phyloP scores from a whole-genome alignment of 176 grass and related monocot genomes.

The Cenchrus fungigraminus region DNA sequence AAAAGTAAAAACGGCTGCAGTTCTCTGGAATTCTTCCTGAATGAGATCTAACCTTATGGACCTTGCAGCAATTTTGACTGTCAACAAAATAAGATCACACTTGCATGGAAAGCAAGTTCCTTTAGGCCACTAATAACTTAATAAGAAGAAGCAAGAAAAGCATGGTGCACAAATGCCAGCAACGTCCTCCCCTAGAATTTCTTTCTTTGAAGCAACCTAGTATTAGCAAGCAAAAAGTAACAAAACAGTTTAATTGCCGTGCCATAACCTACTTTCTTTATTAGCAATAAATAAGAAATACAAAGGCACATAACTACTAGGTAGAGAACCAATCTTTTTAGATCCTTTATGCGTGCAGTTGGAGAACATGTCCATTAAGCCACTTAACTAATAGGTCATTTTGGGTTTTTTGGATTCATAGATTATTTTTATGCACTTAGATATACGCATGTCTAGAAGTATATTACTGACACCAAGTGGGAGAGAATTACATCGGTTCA shows the following conservation, averaged over 20 bases:
- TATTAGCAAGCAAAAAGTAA: not conserved
- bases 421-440: too few species aligned
- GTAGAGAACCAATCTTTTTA: not conserved
- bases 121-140: not conserved
- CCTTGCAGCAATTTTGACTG: not conserved
- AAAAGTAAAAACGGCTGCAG: not conserved
- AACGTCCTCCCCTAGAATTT: not conserved
- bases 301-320: not conserved
- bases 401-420: too few species aligned
- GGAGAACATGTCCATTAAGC: too few species aligned
- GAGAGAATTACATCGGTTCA: conserved; percentile 8
- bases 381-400: too few species aligned
- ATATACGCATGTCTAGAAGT: too few species aligned
- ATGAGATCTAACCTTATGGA: not conserved
- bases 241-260: not conserved
- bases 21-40: not conserved
- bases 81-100: not conserved
- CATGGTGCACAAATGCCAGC: not conserved
- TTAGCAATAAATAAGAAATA: not conserved
- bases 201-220: not conserved
- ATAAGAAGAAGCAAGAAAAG: not conserved
- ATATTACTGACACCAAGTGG: conserved; percentile 9
- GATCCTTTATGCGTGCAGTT: not conserved
- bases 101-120: not conserved
- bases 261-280: not conserved